phyloP scores from a whole-genome alignment of 345 rosid genomes.

The Sisymbrium altissimum region DNA sequence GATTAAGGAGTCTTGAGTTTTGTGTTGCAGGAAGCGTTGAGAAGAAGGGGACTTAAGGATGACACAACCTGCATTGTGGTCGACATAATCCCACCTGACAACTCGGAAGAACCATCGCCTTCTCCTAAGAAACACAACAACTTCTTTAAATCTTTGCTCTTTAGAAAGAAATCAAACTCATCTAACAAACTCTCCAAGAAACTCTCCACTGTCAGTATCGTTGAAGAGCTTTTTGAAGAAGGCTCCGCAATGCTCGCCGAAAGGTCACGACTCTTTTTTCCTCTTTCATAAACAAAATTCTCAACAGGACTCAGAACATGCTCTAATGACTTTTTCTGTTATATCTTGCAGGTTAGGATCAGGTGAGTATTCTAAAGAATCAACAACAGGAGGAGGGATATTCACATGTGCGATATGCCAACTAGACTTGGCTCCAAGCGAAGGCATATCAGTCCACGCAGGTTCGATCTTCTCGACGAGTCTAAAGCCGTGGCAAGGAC shows the following conservation, averaged over 20 bases:
- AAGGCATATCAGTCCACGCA: conserved; percentile 78
- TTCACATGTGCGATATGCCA: conserved; percentile 84
- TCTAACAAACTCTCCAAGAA: conserved; percentile 56
- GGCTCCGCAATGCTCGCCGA: conserved; percentile 94
- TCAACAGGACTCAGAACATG: not conserved
- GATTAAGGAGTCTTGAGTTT: not conserved
- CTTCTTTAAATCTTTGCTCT: conserved; percentile 52
- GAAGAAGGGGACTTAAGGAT: conserved; percentile 80
- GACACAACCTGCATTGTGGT: conserved; percentile 93
- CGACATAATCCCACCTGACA: conserved; percentile 79
- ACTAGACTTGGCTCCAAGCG: conserved; percentile 70
- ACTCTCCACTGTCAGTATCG: conserved; percentile 66
- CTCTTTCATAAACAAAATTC: not conserved
- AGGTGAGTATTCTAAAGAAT: conserved; percentile 36
- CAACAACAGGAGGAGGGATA: conserved; percentile 60
- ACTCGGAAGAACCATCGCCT: conserved; percentile 35
- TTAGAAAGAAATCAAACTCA: conserved; percentile 57
- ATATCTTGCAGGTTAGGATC: conserved; percentile 59
- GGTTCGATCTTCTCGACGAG: conserved; percentile 73
- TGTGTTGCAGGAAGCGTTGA: conserved; percentile 69
- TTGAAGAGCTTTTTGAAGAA: conserved; percentile 95
- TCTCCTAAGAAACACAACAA: conserved; percentile 55
- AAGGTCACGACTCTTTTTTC: conserved; percentile 51
- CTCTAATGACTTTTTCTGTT: not conserved
- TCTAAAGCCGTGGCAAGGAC: conserved; percentile 89